Base-by-base conservation (phyloP, 2,329 filamentous ascomycete genomes). In the Arthrobotrys sphaeroides region DNA sequence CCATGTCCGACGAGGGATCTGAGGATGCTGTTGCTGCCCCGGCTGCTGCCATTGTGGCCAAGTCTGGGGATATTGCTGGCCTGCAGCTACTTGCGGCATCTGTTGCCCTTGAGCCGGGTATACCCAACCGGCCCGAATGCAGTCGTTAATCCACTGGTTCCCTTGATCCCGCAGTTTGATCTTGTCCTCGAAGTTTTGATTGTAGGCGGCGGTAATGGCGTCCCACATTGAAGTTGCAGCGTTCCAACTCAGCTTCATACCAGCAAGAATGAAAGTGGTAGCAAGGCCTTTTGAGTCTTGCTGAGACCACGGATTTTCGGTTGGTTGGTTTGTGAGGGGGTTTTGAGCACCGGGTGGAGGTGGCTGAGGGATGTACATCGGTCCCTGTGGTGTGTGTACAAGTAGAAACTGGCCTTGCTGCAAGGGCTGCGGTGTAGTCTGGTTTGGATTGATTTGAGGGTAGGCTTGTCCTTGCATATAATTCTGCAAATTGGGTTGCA, bases 181-280 rank as follows among this genome's bases (percentile, higher is more conserved):
- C 9, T 61, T 43, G 26, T 73, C 69, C 1, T 73, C 40, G 2
- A 66, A 26, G 31, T 59, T 66, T 22, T 73, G 60, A 49, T 73
- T 62, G n/a, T 45, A 66, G 9, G 69, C 69, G 9, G 59, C 28
- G 1, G 60, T 20, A 16, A 55, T 28, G 7, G 59, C 28, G 26
- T 73, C 51, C 69, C 69, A 73, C 42, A 65, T 60, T 5, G 49
- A 53, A 5, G 61, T 53, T 20, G 60, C 60, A 5, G 60, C 51
- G 12, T 73, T 73, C 60, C 51, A 73, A 18, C 51, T 26, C 20
- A 73, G 22, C 24, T 73, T 66, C 22, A 73, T 26, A 1, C 69
- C 69, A 3, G 69, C 40, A 0, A 73, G 20, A 0, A 73, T 6
- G 12, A 65, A 42, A 1, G 53, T 26, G 1, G 28, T 61, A 2